Evolutionary conservation across 192 early-diverging fungal species (phyloP).

Genomic region (Coemansia sp.): DNA sequence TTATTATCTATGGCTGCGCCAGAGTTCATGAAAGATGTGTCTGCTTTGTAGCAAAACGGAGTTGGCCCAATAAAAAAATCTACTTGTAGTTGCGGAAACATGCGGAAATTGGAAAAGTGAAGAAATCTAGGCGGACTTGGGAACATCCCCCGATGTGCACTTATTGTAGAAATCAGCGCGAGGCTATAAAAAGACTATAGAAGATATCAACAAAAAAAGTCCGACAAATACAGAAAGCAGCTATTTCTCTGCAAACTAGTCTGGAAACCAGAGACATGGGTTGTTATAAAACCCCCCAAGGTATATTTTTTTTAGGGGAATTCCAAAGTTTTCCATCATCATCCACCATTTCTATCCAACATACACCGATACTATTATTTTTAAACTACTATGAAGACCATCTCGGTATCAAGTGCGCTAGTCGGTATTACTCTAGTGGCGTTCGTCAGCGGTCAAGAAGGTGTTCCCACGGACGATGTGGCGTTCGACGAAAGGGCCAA

Average conservation of each 20-base stretch:
- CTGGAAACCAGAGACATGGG: not conserved
- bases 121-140: not conserved
- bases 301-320: not conserved
- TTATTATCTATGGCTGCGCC: not conserved
- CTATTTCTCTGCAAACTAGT: not conserved
- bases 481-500: not conserved
- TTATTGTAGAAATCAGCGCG: not conserved
- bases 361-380: not conserved
- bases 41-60: not conserved
- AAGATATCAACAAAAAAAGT: not conserved
- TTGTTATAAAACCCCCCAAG: not conserved
- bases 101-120: not conserved
- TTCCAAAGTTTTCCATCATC: not conserved
- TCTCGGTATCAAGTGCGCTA: not conserved
- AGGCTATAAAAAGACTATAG: not conserved
- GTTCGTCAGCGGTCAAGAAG: not conserved
- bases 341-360: not conserved
- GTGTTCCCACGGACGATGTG: constrained; percentile 8
- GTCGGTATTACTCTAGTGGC: not conserved
- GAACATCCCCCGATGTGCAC: not conserved
- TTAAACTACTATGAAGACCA: not conserved
- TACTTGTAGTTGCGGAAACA: constrained; percentile 1
- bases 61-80: not conserved
- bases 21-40: not conserved
- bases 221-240: not conserved